A percentile compares a stretch with the other conserved stretches of the same genome.
Evolutionary conservation across 768 basidiomycete species (phyloP).

Genomic region (Suillus cothurnatus): DNA sequence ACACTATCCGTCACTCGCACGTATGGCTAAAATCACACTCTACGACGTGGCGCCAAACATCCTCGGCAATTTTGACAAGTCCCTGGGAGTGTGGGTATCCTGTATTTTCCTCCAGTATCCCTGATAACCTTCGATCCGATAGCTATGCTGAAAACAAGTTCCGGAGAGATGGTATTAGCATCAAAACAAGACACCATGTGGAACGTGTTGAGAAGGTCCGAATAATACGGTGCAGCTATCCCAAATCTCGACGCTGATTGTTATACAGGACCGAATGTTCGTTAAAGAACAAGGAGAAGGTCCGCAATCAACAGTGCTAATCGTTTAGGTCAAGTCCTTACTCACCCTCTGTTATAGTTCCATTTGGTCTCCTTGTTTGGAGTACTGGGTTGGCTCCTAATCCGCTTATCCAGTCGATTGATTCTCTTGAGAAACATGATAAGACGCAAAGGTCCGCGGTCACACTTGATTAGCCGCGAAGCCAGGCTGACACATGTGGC

Average conservation of each 20-base stretch:
- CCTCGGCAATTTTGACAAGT: slow-evolving; percentile 72
- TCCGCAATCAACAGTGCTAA: slow-evolving; percentile 24
- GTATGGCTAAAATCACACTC: slow-evolving; percentile 69
- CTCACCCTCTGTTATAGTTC: slow-evolving; percentile 46
- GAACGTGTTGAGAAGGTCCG: slow-evolving; percentile 62
- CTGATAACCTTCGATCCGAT: slow-evolving; percentile 8
- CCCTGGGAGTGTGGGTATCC: slow-evolving; percentile 52
- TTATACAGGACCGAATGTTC: slow-evolving; percentile 58
- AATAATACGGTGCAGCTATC: neutral
- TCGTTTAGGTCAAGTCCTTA: slow-evolving; percentile 1
- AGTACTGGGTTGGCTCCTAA: slow-evolving; percentile 85
- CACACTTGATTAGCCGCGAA: slow-evolving; percentile 6
- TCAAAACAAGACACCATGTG: slow-evolving; percentile 75
- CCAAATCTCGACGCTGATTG: slow-evolving; percentile 2
- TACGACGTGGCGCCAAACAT: slow-evolving; percentile 84
- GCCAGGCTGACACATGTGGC: slow-evolving; percentile 26
- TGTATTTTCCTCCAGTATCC: slow-evolving; percentile 5
- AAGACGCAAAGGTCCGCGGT: slow-evolving; percentile 54
- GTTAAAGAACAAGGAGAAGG: slow-evolving; percentile 76
- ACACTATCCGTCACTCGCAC: slow-evolving; percentile 65
- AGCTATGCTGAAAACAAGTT: slow-evolving; percentile 75
- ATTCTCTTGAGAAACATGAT: slow-evolving; percentile 60
- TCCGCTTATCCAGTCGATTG: slow-evolving; percentile 67
- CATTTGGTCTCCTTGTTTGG: slow-evolving; percentile 86
- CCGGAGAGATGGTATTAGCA: slow-evolving; percentile 70